Conservation (phyloP, 768 basidiomycete genomes). For the Agaricus subrufescens region DNA sequence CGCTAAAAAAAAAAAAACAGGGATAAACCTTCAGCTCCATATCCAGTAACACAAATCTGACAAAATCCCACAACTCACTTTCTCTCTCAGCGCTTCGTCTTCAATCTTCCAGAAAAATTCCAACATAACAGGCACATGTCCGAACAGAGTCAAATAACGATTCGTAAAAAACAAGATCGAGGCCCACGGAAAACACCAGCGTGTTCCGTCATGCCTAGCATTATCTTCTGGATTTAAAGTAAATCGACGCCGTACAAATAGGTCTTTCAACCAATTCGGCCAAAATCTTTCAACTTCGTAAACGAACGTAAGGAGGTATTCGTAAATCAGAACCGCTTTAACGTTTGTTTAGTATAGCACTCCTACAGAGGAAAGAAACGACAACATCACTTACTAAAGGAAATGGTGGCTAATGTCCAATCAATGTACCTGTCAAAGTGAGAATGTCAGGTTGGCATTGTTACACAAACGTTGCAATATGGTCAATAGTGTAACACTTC, state of each 20-base stretch:
- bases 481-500: neutral
- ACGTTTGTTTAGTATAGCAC: neutral
- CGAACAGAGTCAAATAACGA: constrained; percentile 35
- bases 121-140: constrained; percentile 31
- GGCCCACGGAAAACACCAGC: constrained; percentile 23
- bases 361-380: neutral
- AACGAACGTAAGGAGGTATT: constrained; percentile 4
- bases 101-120: constrained; percentile 28
- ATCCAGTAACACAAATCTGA: neutral
- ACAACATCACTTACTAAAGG: neutral
- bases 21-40: neutral
- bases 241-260: neutral
- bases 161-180: constrained; percentile 37
- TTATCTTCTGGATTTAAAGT: neutral
- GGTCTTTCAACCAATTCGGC: neutral
- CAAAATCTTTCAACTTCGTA: constrained; percentile 7
- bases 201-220: neutral
- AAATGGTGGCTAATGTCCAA: constrained; percentile 2
- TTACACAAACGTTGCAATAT: neutral
- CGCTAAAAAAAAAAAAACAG: neutral
- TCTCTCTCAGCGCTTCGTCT: constrained; percentile 13
- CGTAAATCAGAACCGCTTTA: constrained; percentile 4
- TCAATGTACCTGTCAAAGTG: neutral
- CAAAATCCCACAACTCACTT: constrained; percentile 15
- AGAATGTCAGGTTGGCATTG: neutral